Percentiles rank a stretch among this genome's conserved stretches.
Evolutionary conservation across 371 early-diverging fungal species (phyloP).

Genomic region (Umbelopsis sp.): DNA sequence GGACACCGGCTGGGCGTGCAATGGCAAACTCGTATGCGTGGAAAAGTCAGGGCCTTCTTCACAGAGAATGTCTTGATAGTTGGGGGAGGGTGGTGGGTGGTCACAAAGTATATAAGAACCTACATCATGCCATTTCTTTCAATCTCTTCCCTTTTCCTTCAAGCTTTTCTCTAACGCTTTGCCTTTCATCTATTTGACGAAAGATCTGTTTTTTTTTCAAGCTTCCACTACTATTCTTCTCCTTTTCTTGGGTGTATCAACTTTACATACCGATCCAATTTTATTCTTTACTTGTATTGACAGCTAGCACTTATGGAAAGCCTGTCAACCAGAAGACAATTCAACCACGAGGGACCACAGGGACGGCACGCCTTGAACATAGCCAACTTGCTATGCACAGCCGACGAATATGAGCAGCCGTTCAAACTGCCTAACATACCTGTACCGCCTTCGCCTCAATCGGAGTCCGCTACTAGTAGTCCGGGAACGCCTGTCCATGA

Average conservation of each 20-base stretch:
- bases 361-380: neutral
- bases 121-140: neutral
- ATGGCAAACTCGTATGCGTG: neutral
- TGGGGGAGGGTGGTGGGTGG: neutral
- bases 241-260: too few relatives aligned
- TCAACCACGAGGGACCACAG: neutral
- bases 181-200: neutral
- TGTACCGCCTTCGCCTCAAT: neutral
- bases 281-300: neutral
- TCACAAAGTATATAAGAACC: neutral
- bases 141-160: neutral
- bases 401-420: neutral
- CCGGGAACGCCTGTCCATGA: neutral
- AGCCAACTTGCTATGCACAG: neutral
- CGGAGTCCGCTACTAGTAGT: neutral
- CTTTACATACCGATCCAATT: too few relatives aligned
- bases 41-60: neutral
- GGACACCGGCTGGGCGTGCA: neutral
- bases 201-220: too few relatives aligned
- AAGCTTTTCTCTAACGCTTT: neutral
- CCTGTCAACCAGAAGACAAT: neutral
- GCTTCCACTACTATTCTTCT: too few relatives aligned
- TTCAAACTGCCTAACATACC: neutral
- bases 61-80: neutral
- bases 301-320: neutral